A percentile compares a stretch with the other conserved stretches of the same genome.
Conservation (phyloP, 2,329 filamentous ascomycete species). For the Xylariomycetidae sp. region DNA sequence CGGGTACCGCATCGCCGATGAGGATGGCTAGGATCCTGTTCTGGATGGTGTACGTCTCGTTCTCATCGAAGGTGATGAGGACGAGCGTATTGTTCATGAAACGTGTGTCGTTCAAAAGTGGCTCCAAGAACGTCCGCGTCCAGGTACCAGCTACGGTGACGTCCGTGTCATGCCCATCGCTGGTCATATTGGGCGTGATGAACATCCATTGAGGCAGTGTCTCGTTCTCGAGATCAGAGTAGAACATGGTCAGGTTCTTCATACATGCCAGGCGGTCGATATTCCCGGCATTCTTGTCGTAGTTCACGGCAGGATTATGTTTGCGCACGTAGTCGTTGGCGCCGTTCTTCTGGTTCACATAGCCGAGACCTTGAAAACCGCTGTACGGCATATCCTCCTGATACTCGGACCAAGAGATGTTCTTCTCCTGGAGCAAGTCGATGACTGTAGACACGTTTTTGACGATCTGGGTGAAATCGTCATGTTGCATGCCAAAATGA, state of each 20-base stretch:
- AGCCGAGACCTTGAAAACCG: conserved; percentile 63
- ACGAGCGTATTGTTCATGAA: conserved; percentile 76
- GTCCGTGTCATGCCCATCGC: conserved; percentile 70
- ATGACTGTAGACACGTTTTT: conserved; percentile 61
- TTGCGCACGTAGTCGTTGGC: conserved; percentile 78
- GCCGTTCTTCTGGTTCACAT: conserved; percentile 59
- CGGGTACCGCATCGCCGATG: conserved; percentile 68
- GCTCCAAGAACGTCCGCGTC: conserved; percentile 63
- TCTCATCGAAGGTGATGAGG: conserved; percentile 76
- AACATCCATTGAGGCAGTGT: conserved; percentile 69
- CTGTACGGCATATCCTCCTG: conserved; percentile 74
- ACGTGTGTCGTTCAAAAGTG: conserved; percentile 62
- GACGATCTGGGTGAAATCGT: conserved; percentile 55
- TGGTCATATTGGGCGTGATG: conserved; percentile 71
- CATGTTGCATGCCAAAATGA: conserved; percentile 69
- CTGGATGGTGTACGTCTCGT: conserved; percentile 59
- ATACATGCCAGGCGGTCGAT: conserved; percentile 59
- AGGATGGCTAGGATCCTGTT: conserved; percentile 70
- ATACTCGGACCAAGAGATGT: conserved; percentile 67
- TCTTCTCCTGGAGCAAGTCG: conserved; percentile 63
- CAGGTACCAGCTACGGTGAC: conserved; percentile 66
- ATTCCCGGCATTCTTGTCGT: conserved; percentile 58
- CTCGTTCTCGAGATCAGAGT: conserved; percentile 58
- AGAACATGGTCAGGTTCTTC: conserved; percentile 70
- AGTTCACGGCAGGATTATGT: conserved; percentile 67